Conservation (phyloP, 306 rosid species). For the Malus domestica region ASM211411v1 NC_041797.1:19957001-19957500, state of each 20-base stretch:
- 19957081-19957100: slow-evolving; percentile 94
- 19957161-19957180: slow-evolving; percentile 68
- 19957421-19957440: not conserved
- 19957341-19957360: slow-evolving; percentile 5
- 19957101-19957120: slow-evolving; percentile 98
- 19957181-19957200: slow-evolving; percentile 87
- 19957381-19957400: not conserved
- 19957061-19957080: slow-evolving; percentile 78
- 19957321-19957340: slow-evolving; percentile 21
- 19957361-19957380: slow-evolving; percentile 2
- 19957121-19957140: slow-evolving; percentile 96
- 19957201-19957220: slow-evolving; percentile 69
- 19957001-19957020: slow-evolving; percentile 77
- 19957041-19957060: slow-evolving; percentile 64
- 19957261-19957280: slow-evolving; percentile 78
- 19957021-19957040: slow-evolving; percentile 67
- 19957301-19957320: slow-evolving; percentile 24
- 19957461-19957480: not conserved
- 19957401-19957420: slow-evolving; percentile 12
- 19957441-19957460: not conserved
- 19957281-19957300: slow-evolving; percentile 35
- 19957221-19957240: slow-evolving; percentile 71
- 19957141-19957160: slow-evolving; percentile 96
- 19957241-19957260: slow-evolving; percentile 98
- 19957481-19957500: not conserved